Base-by-base conservation (phyloP, 805 yeast species). In the Starmerella davenportii region DNA sequence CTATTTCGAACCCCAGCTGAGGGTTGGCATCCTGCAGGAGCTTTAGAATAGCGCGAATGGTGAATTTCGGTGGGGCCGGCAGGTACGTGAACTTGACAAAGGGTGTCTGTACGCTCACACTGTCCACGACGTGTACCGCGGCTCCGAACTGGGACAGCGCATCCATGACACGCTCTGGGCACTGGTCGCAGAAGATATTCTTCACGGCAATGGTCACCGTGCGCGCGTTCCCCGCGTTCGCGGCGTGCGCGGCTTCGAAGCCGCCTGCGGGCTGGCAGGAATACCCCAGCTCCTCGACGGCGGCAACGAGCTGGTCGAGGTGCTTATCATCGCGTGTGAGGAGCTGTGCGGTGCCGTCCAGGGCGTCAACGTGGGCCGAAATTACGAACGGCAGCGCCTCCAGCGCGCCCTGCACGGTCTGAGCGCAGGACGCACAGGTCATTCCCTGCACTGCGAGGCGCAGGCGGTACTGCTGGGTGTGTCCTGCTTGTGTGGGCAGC, bases 101-200 rank as follows among this genome's bases (percentile, higher is more conserved):
- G 2, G 84, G 85, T 36, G 65, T 56, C 7, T 61, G 55, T 41
- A 74, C 56, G 0, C 79, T 62, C 36, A 74, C 63, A 2, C 72
- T 68, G 40, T 72, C 71, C 28, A 69, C 66, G 13, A 73, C 61
- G 9, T 71, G 63, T 7, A 76, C 60, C 1, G 74, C 70, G 27
- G 67, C 68, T 38, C 80, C 84, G 45, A 64, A 72, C 5, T 61
- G 60, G 1, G 58, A 49, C 31, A 79, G 58, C 24, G 66, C 66
- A 3, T 61, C 56, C 50, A 65, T 66, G 23, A 78, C 64, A 1
- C 64, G 52, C 25, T 63, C 66, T 1, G 87, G 87, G 52, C 87
- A 79, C 50, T 73, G 70, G 46, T 64, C 68, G 56, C 87, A 79
- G 52, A 57, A 73, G 80, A 78, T 76, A 1, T 84, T 84, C 1